A percentile compares a stretch with the other conserved stretches of the same genome.
Conservation (phyloP, 305 asterid species). For the Plantago lanceolata region DNA sequence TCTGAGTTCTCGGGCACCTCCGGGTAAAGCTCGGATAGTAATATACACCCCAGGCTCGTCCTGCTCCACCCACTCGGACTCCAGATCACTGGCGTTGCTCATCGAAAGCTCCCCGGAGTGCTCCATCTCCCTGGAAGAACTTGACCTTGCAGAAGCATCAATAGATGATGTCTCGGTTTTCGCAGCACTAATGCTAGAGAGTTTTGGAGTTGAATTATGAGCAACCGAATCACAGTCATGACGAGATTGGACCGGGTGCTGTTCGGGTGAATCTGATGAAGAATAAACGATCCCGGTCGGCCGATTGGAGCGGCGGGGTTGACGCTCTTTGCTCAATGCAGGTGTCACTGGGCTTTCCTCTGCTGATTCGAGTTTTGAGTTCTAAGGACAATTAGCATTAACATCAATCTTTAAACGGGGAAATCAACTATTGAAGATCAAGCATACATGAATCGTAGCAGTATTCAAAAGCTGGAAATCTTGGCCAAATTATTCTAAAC, state of each 20-base stretch:
- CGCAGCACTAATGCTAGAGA: conserved; percentile 55
- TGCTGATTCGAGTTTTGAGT: conserved; percentile 51
- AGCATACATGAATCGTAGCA: too few species aligned
- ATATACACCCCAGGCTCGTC: conserved; percentile 97
- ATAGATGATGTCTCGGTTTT: conserved; percentile 63
- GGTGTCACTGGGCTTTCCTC: conserved; percentile 80
- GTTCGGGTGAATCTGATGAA: conserved; percentile 43
- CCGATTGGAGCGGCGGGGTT: conserved; percentile 40
- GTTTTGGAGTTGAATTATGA: conserved; percentile 57
- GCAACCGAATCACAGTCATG: conserved; percentile 36
- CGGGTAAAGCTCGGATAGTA: conserved; percentile 71
- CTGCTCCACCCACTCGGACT: conserved; percentile 94
- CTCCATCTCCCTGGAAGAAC: conserved; percentile 75
- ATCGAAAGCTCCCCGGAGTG: conserved; percentile 80
- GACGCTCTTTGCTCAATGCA: conserved; percentile 53
- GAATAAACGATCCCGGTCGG: conserved; percentile 38
- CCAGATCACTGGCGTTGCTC: conserved; percentile 88
- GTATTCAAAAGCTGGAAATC: too few species aligned
- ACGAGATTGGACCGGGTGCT: conserved; percentile 32
- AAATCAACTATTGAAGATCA: too few species aligned
- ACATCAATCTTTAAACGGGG: neutral
- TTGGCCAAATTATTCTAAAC: too few species aligned
- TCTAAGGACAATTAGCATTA: conserved; percentile 36
- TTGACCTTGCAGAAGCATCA: conserved; percentile 72
- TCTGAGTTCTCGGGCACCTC: conserved; percentile 78